phyloP scores from a whole-genome alignment of 495 filamentous ascomycete genomes.

The Aspergillus steynii region DNA sequence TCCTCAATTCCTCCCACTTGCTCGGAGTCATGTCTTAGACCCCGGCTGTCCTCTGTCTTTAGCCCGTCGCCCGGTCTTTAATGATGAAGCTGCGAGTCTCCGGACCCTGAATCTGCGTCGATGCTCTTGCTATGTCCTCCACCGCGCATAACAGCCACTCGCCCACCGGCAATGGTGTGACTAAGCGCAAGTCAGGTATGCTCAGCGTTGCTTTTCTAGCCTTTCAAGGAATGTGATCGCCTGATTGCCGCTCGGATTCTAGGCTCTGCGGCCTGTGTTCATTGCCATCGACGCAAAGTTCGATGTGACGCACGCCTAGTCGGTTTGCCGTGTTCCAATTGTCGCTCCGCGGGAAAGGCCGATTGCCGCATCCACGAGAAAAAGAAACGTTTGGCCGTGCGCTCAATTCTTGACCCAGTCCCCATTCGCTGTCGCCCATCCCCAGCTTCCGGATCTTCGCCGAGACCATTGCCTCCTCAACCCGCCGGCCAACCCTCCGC shows the following conservation, averaged over 20 bases:
- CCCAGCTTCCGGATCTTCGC: conserved; percentile 27
- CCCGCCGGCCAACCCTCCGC: conserved; percentile 26
- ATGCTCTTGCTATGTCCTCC: conserved; percentile 34
- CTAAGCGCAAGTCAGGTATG: conserved; percentile 33
- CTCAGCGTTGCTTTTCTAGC: neutral
- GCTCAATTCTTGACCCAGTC: conserved; percentile 49
- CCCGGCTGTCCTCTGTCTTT: neutral
- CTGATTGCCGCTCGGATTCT: neutral
- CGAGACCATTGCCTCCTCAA: conserved; percentile 25
- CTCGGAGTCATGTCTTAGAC: neutral
- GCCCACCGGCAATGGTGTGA: conserved; percentile 27
- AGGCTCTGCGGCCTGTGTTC: conserved; percentile 48
- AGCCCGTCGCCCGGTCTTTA: neutral
- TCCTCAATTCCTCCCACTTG: neutral
- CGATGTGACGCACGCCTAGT: conserved; percentile 49
- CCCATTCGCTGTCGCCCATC: conserved; percentile 50
- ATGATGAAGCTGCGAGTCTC: conserved; percentile 22
- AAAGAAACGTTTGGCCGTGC: conserved; percentile 46
- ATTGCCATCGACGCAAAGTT: conserved; percentile 52
- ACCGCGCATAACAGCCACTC: conserved; percentile 24
- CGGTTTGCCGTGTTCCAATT: conserved; percentile 48
- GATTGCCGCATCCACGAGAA: conserved; percentile 53
- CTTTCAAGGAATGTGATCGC: no score
- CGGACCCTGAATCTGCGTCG: conserved; percentile 21
- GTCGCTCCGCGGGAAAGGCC: conserved; percentile 44